Conservation (phyloP, 164 flowering plant genomes). For the Warburgia ugandensis region DNA sequence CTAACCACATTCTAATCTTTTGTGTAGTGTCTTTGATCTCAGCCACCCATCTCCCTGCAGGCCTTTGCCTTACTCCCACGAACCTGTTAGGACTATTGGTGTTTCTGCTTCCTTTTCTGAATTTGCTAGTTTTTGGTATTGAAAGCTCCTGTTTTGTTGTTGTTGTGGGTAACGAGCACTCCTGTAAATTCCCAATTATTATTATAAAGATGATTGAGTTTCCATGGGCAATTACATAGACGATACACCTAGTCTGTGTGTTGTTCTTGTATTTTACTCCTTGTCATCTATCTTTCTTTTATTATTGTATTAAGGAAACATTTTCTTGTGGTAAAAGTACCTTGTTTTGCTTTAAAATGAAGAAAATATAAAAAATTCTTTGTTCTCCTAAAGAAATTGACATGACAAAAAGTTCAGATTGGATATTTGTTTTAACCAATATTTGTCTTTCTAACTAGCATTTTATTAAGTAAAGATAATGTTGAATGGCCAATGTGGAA, state of each 20-base stretch:
- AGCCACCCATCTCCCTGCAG: conserved; percentile 89
- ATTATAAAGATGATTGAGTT: conserved; percentile 28
- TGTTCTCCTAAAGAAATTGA: too few species aligned
- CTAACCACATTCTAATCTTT: conserved; percentile 90
- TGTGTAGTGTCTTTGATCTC: conserved; percentile 86
- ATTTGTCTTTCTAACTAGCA: too few species aligned
- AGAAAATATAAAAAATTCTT: too few species aligned
- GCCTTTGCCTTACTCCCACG: conserved; percentile 79
- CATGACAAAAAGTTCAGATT: too few species aligned
- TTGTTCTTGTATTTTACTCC: neutral
- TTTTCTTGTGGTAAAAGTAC: conserved; percentile 6
- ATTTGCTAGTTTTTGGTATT: conserved; percentile 24
- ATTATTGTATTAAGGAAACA: neutral
- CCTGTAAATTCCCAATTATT: conserved; percentile 17
- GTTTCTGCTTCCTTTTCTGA: conserved; percentile 37
- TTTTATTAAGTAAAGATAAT: too few species aligned
- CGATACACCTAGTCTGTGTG: conserved; percentile 9
- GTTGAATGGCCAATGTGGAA: too few species aligned
- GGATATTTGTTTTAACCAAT: too few species aligned
- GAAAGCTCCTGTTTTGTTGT: conserved; percentile 12
- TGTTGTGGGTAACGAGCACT: conserved; percentile 5
- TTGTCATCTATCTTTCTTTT: neutral
- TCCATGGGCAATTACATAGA: conserved; percentile 5
- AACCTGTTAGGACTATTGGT: conserved; percentile 31
- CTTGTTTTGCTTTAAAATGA: too few species aligned